These are phyloP conservation scores for Lactuca saligna DNA, from an alignment of 129 eudicot genomes.

Conservation along the genomic window DNA sequence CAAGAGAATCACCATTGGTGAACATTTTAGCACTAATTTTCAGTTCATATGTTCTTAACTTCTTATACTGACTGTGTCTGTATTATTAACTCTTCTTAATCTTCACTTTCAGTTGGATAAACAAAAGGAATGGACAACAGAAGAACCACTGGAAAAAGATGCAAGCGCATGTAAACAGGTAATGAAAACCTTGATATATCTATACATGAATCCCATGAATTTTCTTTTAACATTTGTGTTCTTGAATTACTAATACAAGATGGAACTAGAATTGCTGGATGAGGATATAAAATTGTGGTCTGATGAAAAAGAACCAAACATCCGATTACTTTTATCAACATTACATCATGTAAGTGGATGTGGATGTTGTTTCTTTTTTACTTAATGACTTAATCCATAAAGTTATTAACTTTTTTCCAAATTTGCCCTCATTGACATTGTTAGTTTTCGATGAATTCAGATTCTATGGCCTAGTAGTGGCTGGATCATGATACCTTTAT, in stretches of 20 bases:
- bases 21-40: conserved; percentile 12
- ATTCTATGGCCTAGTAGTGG: conserved; percentile 83
- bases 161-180: conserved; percentile 31
- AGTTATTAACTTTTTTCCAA: neutral
- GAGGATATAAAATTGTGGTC: conserved; percentile 70
- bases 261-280: conserved; percentile 58
- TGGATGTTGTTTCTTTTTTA: neutral
- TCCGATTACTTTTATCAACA: conserved; percentile 60
- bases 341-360: conserved; percentile 59
- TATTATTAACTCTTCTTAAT: neutral
- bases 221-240: conserved; percentile 4
- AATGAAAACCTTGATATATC: neutral
- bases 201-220: neutral
- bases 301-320: conserved; percentile 57
- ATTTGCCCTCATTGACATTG: neutral
- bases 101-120: conserved; percentile 36
- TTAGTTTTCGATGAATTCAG: conserved; percentile 28
- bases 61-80: neutral
- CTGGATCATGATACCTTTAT: conserved; percentile 50
- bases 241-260: conserved; percentile 35
- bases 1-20: conserved; percentile 38
- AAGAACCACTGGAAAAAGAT: conserved; percentile 37
- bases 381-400: neutral
- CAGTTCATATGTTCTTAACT: neutral
- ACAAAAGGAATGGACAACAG: conserved; percentile 21